These are phyloP conservation scores for Ambrosiella cleistominuta DNA, from an alignment of 2,329 filamentous ascomycete species.

Conservation along the genomic window DNA sequence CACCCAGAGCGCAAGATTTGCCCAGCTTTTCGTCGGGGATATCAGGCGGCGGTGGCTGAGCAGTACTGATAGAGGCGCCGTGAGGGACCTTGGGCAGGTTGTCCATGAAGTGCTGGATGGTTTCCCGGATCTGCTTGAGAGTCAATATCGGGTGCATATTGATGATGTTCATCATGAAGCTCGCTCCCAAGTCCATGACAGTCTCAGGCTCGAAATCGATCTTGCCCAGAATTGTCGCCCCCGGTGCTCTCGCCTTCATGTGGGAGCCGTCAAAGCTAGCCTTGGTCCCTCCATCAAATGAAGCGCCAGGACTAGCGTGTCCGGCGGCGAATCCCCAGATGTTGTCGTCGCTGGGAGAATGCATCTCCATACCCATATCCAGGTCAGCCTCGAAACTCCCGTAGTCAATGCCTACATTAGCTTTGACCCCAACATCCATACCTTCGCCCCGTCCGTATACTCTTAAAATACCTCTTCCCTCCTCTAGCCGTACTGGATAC, in stretches of 20 bases:
- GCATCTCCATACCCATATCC: slow-evolving; percentile 28
- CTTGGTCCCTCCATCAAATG: slow-evolving; percentile 9
- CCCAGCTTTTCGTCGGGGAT: background rate
- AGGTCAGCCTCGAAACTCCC: slow-evolving; percentile 27
- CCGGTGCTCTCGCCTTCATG: background rate
- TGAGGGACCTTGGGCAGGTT: slow-evolving; percentile 22
- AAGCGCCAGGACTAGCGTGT: slow-evolving; percentile 26
- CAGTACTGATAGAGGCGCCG: background rate
- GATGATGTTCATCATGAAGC: slow-evolving; percentile 43
- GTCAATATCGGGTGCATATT: slow-evolving; percentile 49
- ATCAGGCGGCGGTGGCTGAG: background rate
- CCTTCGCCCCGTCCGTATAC: slow-evolving; percentile 65
- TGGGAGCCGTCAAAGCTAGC: background rate
- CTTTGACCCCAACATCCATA: slow-evolving; percentile 17
- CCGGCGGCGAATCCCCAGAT: slow-evolving; percentile 45
- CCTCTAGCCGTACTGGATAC: slow-evolving; percentile 63
- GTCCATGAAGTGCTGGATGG: slow-evolving; percentile 36
- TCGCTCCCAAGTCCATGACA: slow-evolving; percentile 36
- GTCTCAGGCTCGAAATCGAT: slow-evolving; percentile 32
- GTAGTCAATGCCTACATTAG: slow-evolving; percentile 14
- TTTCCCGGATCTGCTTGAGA: slow-evolving; percentile 32
- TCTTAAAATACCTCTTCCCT: slow-evolving; percentile 53
- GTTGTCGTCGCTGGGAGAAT: slow-evolving; percentile 33
- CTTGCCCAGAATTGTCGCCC: background rate
- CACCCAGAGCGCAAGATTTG: background rate